Percentiles rank a stretch among this genome's conserved stretches.
phyloP scores from a whole-genome alignment of 164 flowering plant genomes.

The Sedum album region DNA sequence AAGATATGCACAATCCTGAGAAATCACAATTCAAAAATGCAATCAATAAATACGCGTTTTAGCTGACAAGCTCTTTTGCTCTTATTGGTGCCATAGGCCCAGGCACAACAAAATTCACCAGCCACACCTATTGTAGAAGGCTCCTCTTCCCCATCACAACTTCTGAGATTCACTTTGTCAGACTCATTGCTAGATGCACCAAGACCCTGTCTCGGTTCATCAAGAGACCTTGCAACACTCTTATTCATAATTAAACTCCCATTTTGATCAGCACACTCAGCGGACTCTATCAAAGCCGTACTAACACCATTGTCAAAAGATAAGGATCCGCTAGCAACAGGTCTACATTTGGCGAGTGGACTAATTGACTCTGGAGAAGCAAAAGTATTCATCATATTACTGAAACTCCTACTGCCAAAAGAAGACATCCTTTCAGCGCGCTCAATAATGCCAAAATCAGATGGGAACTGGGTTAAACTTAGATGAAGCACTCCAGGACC shows the following conservation, averaged over 20 bases:
- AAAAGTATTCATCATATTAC: slow-evolving; percentile 49
- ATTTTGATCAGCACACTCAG: slow-evolving; percentile 24
- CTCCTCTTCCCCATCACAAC: slow-evolving; percentile 42
- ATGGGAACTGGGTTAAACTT: slow-evolving; percentile 63
- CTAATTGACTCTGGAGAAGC: slow-evolving; percentile 26
- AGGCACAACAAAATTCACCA: slow-evolving; percentile 31
- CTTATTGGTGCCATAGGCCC: slow-evolving; percentile 46
- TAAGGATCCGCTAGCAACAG: slow-evolving; percentile 24
- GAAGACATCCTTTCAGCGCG: slow-evolving; percentile 85
- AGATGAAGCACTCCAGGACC: slow-evolving; percentile 46
- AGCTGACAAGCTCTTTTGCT: slow-evolving; percentile 77
- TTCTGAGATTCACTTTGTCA: slow-evolving; percentile 63
- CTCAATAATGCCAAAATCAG: slow-evolving; percentile 83
- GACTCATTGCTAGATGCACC: slow-evolving; percentile 44
- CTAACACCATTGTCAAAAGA: slow-evolving; percentile 25
- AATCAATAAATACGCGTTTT: background rate
- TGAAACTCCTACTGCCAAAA: slow-evolving; percentile 58
- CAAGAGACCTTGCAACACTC: slow-evolving; percentile 24
- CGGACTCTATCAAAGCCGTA: slow-evolving; percentile 23
- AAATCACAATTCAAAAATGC: background rate
- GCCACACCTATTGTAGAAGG: slow-evolving; percentile 21
- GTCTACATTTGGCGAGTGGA: slow-evolving; percentile 32
- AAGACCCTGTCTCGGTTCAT: slow-evolving; percentile 40
- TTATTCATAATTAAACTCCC: slow-evolving; percentile 35
- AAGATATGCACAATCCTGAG: background rate